These are phyloP conservation scores for Crithidia expoeki DNA, from an alignment of 208 protist genomes.

Conservation along the genomic window DNA sequence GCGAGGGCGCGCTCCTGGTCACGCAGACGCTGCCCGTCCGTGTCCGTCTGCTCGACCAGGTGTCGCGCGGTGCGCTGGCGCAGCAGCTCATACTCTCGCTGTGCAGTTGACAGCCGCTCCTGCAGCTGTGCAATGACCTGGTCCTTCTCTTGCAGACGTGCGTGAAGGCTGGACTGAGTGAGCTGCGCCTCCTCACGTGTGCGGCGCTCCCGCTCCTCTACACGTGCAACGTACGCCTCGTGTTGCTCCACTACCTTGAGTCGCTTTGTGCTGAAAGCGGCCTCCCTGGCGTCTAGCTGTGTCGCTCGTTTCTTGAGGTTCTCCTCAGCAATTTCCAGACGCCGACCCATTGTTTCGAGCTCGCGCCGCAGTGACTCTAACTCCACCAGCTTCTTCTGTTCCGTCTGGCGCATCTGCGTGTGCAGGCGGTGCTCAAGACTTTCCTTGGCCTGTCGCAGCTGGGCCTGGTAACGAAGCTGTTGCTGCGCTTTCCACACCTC, in stretches of 20 bases:
- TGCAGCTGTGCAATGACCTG: conserved; percentile 43
- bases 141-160: conserved; percentile 67
- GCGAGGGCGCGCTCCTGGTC: conserved; percentile 51
- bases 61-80: conserved; percentile 43
- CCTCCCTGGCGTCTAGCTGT: conserved; percentile 81
- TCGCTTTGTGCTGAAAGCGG: conserved; percentile 66
- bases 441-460: conserved; percentile 71
- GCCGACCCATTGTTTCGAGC: conserved; percentile 68
- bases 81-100: conserved; percentile 80
- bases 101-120: conserved; percentile 43
- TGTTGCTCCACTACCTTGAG: conserved; percentile 83
- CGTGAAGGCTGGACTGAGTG: conserved; percentile 48
- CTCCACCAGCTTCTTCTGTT: conserved; percentile 36
- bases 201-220: conserved; percentile 64
- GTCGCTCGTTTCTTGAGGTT: conserved; percentile 55
- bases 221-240: conserved; percentile 64
- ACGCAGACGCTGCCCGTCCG: conserved; percentile 30
- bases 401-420: conserved; percentile 39
- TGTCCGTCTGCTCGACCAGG: conserved; percentile 39
- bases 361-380: conserved; percentile 63
- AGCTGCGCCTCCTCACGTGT: conserved; percentile 56
- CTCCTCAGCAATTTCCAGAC: conserved; percentile 60
- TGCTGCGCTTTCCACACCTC: conserved; percentile 93
- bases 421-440: conserved; percentile 53
- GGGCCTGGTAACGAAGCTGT: conserved; percentile 66